Conservation (phyloP, 495 filamentous ascomycete genomes). For the Penicillium riverlandense region DNA sequence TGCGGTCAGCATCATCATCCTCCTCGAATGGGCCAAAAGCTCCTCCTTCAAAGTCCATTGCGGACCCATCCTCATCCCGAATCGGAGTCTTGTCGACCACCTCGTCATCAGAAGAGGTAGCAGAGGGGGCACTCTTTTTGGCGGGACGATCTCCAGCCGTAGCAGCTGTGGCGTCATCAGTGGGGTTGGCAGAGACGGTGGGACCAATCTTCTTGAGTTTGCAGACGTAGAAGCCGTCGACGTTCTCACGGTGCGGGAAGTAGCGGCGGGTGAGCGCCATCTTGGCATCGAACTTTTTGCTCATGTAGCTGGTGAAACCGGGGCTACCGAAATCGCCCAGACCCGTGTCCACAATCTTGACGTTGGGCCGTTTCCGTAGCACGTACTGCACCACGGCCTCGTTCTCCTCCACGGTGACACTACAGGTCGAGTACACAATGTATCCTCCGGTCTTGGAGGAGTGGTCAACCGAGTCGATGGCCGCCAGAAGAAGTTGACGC, state of each 20-base stretch:
- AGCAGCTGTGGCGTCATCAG: slow-evolving; percentile 15
- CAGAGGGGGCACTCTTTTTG: slow-evolving; percentile 11
- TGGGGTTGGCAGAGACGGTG: slow-evolving; percentile 49
- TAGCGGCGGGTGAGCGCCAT: slow-evolving; percentile 83
- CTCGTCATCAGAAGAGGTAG: slow-evolving; percentile 18
- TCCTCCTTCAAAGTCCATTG: slow-evolving; percentile 29
- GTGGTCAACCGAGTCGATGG: slow-evolving; percentile 92
- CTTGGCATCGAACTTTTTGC: slow-evolving; percentile 79
- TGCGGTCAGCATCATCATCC: slow-evolving; percentile 52
- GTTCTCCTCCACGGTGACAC: slow-evolving; percentile 87
- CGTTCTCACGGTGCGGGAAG: slow-evolving; percentile 93
- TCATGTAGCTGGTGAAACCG: slow-evolving; percentile 79
- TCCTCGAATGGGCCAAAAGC: slow-evolving; percentile 62
- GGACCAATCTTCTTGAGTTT: slow-evolving; percentile 92
- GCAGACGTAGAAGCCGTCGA: slow-evolving; percentile 96
- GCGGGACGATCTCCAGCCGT: slow-evolving; percentile 8
- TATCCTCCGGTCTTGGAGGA: slow-evolving; percentile 82
- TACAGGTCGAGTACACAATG: slow-evolving; percentile 90
- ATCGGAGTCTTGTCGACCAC: slow-evolving; percentile 43
- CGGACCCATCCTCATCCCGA: slow-evolving; percentile 27
- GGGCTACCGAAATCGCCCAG: slow-evolving; percentile 82
- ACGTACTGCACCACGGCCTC: slow-evolving; percentile 92
- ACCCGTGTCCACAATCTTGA: slow-evolving; percentile 87
- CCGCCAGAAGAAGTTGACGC: slow-evolving; percentile 84
- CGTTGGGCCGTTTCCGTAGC: slow-evolving; percentile 82